Conservation (phyloP, 1,284 basidiomycete genomes). For the Microbotryum intermedium region DNA sequence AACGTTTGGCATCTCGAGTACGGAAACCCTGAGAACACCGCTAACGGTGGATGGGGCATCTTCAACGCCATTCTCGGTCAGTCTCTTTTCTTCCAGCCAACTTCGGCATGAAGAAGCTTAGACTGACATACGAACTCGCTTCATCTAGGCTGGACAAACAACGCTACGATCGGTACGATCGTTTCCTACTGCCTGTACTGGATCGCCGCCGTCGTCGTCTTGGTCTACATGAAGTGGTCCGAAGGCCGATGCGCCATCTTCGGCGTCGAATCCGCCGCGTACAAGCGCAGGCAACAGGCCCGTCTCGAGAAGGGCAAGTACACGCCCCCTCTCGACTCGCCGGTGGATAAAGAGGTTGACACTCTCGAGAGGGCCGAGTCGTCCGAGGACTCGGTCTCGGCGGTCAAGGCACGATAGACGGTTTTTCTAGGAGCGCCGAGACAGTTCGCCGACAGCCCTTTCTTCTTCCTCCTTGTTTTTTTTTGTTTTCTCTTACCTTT, state of each 20-base stretch:
- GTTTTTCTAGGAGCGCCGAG: no score
- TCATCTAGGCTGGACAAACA: constrained; percentile 44
- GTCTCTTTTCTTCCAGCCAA: neutral
- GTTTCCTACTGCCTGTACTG: constrained; percentile 26
- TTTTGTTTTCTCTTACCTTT: no score
- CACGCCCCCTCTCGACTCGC: neutral
- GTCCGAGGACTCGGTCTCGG: no score
- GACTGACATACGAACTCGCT: no score
- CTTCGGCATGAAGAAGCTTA: no score
- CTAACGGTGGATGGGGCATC: constrained; percentile 58
- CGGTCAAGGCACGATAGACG: no score
- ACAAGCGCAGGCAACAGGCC: constrained; percentile 10
- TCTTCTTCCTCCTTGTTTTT: no score
- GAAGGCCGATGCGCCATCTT: constrained; percentile 43
- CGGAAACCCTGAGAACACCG: constrained; percentile 60
- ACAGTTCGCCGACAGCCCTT: no score
- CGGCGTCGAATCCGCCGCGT: constrained; percentile 14
- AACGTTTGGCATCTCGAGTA: constrained; percentile 82
- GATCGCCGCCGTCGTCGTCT: constrained; percentile 52
- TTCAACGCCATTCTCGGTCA: constrained; percentile 50
- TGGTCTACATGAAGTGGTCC: constrained; percentile 61
- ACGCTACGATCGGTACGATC: constrained; percentile 7
- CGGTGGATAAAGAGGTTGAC: no score
- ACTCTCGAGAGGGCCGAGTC: no score
- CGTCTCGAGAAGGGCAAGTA: neutral